Evolutionary conservation across 2,329 filamentous ascomycete species (phyloP).

Genomic region (Aspergillus fischeri): DNA sequence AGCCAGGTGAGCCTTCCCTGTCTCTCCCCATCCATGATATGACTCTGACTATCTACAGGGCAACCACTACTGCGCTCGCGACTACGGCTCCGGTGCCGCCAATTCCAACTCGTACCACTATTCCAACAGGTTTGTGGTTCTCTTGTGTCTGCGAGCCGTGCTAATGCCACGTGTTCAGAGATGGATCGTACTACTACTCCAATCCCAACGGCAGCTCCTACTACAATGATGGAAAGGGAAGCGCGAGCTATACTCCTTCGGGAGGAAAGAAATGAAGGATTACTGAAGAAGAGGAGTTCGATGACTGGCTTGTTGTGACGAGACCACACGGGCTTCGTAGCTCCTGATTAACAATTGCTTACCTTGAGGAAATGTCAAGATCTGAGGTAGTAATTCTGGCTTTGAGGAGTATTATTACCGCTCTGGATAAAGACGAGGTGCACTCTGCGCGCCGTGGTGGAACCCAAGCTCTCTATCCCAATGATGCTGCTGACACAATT

Average conservation of each 20-base stretch:
- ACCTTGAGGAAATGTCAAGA: no score
- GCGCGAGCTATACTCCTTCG: constrained; percentile 58
- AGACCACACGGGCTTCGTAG: no score
- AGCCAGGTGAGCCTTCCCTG: constrained; percentile 47
- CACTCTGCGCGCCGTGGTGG: no score
- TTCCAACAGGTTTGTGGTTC: constrained; percentile 53
- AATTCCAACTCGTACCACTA: constrained; percentile 60
- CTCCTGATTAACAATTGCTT: no score
- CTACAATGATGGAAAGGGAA: constrained; percentile 58
- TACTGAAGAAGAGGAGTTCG: not conserved
- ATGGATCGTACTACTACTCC: constrained; percentile 71
- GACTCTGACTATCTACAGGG: constrained; percentile 44
- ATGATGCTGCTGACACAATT: no score
- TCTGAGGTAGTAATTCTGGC: no score
- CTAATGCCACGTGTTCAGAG: constrained; percentile 25
- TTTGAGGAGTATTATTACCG: no score
- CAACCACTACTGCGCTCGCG: constrained; percentile 64
- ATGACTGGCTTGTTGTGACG: no score
- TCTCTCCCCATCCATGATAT: not conserved
- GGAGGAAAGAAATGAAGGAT: constrained; percentile 33
- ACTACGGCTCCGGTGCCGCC: constrained; percentile 55
- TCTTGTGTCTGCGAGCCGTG: not conserved
- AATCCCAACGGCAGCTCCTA: constrained; percentile 67
- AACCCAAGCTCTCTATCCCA: no score
- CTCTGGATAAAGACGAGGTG: no score